Conservation (phyloP, 2,329 filamentous ascomycete species). For the Coleophoma cylindrospora region DNA sequence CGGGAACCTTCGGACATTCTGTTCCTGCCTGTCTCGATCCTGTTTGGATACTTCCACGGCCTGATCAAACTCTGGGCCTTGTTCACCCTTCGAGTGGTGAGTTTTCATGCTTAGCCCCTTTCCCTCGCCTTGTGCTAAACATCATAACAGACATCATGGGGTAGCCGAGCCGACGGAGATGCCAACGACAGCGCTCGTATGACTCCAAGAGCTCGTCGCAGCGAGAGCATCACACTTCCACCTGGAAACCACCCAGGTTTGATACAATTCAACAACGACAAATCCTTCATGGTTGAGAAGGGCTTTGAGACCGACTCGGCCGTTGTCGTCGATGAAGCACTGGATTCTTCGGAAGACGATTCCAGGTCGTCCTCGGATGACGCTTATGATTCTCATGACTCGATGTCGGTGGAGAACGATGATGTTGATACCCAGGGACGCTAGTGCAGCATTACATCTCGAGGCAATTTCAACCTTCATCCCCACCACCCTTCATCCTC, state of each 20-base stretch:
- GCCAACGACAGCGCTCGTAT: conserved; percentile 67
- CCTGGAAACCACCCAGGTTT: conserved; percentile 35
- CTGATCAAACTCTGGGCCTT: conserved; percentile 88
- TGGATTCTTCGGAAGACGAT: neutral
- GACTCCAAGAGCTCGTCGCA: conserved; percentile 24
- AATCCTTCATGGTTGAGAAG: conserved; percentile 8
- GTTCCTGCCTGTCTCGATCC: conserved; percentile 76
- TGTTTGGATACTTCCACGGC: conserved; percentile 92
- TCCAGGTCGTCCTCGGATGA: conserved; percentile 4
- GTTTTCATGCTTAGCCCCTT: conserved; percentile 25
- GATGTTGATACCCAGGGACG: conserved; percentile 15
- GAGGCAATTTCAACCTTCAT: neutral
- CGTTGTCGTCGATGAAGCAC: neutral
- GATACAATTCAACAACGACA: conserved; percentile 38
- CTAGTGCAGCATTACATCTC: conserved; percentile 28
- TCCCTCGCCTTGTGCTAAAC: neutral
- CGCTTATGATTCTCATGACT: conserved; percentile 8
- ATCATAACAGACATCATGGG: conserved; percentile 77
- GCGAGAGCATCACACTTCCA: conserved; percentile 36
- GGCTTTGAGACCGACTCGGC: conserved; percentile 12
- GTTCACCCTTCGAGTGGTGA: conserved; percentile 76
- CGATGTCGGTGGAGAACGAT: conserved; percentile 9
- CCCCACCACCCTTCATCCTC: conserved; percentile 1
- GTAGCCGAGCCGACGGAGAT: conserved; percentile 87
- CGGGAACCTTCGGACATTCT: conserved; percentile 77